Evolutionary conservation across 2,329 filamentous ascomycete species (phyloP).

Genomic region (Diaporthe australafricana): DNA sequence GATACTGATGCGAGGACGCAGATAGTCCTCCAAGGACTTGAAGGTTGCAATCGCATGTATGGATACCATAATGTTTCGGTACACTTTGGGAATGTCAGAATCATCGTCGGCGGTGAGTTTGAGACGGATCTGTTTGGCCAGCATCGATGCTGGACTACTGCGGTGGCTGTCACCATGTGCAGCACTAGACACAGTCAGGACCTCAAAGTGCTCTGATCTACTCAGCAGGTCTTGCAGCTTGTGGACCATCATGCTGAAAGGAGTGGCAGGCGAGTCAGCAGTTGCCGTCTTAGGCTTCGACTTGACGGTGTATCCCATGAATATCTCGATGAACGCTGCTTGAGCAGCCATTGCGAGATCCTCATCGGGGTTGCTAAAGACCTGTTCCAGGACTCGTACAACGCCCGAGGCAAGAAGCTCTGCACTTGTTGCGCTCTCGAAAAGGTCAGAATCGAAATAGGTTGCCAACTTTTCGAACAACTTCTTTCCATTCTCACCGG

Average conservation of each 20-base stretch:
- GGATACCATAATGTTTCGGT: conserved; percentile 96
- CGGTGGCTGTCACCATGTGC: conserved; percentile 76
- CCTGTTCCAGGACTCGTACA: conserved; percentile 83
- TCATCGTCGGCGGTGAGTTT: conserved; percentile 91
- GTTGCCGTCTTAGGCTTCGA: conserved; percentile 73
- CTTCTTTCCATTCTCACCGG: conserved; percentile 65
- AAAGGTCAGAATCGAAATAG: conserved; percentile 88
- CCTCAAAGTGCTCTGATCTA: conserved; percentile 97
- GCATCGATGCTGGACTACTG: conserved; percentile 87
- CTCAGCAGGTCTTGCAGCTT: conserved; percentile 97
- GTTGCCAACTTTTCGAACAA: conserved; percentile 82
- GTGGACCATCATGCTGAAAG: conserved; percentile 90
- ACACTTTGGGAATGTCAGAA: conserved; percentile 87
- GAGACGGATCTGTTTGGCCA: conserved; percentile 93
- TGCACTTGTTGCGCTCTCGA: conserved; percentile 95
- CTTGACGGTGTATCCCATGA: conserved; percentile 83
- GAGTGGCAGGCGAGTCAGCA: conserved; percentile 78
- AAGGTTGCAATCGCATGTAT: conserved; percentile 99
- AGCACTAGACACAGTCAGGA: conserved; percentile 92
- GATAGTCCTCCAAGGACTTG: conserved; percentile 94
- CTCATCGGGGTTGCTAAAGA: conserved; percentile 81
- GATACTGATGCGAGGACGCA: conserved; percentile 87
- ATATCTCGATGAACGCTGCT: conserved; percentile 88
- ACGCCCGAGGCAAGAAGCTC: conserved; percentile 92
- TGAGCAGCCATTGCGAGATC: conserved; percentile 74